Base-by-base conservation (phyloP, 2,329 filamentous ascomycete genomes). In the Blastomyces gilchristii region DNA sequence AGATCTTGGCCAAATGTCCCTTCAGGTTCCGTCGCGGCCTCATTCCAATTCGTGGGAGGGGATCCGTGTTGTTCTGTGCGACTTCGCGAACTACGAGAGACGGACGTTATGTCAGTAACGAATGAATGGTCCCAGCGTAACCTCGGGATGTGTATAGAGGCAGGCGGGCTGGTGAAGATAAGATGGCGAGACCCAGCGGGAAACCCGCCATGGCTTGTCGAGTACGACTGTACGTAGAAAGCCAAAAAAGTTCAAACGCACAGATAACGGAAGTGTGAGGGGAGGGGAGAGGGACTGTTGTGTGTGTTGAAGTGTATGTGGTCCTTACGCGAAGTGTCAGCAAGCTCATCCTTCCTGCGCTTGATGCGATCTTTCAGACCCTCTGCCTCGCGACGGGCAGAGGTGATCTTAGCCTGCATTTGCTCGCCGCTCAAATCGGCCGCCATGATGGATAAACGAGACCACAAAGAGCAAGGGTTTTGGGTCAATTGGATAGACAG, bases 321-420 rank as follows among this genome's bases (percentile, higher is more conserved):
- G 18, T 57, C n/a, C 93, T 85, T 87, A 99, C 94, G 88, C 75
- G 92, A 95, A 68, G 92, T 96, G 79, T 99, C 94, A 76, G 93
- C 93, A 71, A 99, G 85, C 81, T 97, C 94, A 85, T 99, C 94
- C 89, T 97, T 97, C 87, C 96, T 96, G 80, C 92, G 87, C 88
- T 97, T 97, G 86, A 97, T 97, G 79, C 90, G 88, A 78, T 97
- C 93, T 84, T 97, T 97, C 71, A 97, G 82, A 62, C 90, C 92
- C 83, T 97, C 94, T 72, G 94, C 94, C 84, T 99, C 94, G 82
- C 94, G 90, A 79, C 94, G 87, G 76, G 94, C 93, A 74, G 90
- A 87, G 74, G 91, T 89, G 72, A 94, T 93, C 79, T 89, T 89
- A 80, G 92, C 89, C 84, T 97, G 93, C 86, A 97, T 96, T 70